A percentile compares a stretch with the other conserved stretches of the same genome.
phyloP scores from a whole-genome alignment of 768 basidiomycete species.

The Serendipita indica region DNA sequence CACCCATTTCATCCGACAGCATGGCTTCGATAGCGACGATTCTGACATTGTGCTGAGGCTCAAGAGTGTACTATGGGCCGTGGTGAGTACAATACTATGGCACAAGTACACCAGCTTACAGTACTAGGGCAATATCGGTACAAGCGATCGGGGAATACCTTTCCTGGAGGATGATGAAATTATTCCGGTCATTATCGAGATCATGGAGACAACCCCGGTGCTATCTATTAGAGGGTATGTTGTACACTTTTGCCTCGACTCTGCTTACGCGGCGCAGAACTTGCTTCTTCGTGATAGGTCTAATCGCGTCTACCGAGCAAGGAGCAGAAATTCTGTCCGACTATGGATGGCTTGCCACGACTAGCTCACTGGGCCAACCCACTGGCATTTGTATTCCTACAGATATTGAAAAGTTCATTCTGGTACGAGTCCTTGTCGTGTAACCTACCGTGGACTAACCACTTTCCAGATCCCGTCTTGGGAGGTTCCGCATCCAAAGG shows the following conservation, averaged over 20 bases:
- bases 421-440: constrained; percentile 35
- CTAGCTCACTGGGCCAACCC: constrained; percentile 69
- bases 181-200: constrained; percentile 76
- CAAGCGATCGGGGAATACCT: constrained; percentile 77
- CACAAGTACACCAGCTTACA: not conserved
- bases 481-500: constrained; percentile 26
- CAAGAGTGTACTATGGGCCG: constrained; percentile 93
- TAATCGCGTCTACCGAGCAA: constrained; percentile 81
- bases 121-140: constrained; percentile 79
- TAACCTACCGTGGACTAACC: constrained; percentile 2
- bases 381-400: constrained; percentile 84
- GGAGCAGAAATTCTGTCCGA: constrained; percentile 91
- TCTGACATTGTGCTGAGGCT: constrained; percentile 71
- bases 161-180: constrained; percentile 95
- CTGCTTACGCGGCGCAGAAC: constrained; percentile 40
- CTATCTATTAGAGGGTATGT: constrained; percentile 85
- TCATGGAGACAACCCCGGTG: constrained; percentile 77
- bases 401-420: constrained; percentile 67
- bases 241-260: not conserved
- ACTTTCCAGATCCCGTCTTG: constrained; percentile 54
- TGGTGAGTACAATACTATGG: constrained; percentile 41
- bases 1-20: constrained; percentile 74
- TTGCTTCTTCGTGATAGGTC: constrained; percentile 87
- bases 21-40: constrained; percentile 75
- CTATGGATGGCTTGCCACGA: constrained; percentile 82